phyloP scores from a whole-genome alignment of 2,329 filamentous ascomycete species.

The Exophiala sp. region DNA sequence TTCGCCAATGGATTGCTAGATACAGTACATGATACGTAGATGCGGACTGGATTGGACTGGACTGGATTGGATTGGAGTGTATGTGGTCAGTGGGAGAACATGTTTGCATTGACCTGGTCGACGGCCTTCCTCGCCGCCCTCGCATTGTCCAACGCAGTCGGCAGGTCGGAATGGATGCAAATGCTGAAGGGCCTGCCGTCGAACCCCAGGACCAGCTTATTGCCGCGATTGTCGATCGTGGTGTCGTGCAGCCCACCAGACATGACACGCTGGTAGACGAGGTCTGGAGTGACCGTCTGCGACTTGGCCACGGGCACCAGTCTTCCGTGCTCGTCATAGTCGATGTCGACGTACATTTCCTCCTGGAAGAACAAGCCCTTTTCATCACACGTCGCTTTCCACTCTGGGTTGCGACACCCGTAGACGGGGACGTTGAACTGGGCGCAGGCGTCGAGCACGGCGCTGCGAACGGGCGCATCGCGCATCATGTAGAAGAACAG shows the following conservation, averaged over 20 bases:
- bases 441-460: conserved; percentile 41
- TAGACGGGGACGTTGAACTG: conserved; percentile 43
- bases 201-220: conserved; percentile 26
- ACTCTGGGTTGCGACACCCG: conserved; percentile 48
- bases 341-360: conserved; percentile 52
- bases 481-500: conserved; percentile 50
- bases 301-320: conserved; percentile 35
- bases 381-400: conserved; percentile 49
- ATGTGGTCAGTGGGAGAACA: neutral
- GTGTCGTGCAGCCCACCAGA: conserved; percentile 21
- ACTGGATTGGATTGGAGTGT: too few species aligned
- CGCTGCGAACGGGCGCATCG: conserved; percentile 45
- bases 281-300: conserved; percentile 31
- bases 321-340: conserved; percentile 46
- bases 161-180: conserved; percentile 33
- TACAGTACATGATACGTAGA: too few species aligned
- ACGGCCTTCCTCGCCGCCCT: conserved; percentile 28
- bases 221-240: conserved; percentile 21
- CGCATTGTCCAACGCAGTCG: conserved; percentile 30
- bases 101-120: conserved; percentile 26
- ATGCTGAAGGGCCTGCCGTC: conserved; percentile 29
- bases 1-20: too few species aligned
- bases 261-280: conserved; percentile 18
- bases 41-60: too few species aligned
- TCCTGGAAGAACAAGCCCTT: conserved; percentile 48